Evolutionary conservation across 2,329 filamentous ascomycete genomes (phyloP).

Genomic region (Chalaropsis ovoidea): DNA sequence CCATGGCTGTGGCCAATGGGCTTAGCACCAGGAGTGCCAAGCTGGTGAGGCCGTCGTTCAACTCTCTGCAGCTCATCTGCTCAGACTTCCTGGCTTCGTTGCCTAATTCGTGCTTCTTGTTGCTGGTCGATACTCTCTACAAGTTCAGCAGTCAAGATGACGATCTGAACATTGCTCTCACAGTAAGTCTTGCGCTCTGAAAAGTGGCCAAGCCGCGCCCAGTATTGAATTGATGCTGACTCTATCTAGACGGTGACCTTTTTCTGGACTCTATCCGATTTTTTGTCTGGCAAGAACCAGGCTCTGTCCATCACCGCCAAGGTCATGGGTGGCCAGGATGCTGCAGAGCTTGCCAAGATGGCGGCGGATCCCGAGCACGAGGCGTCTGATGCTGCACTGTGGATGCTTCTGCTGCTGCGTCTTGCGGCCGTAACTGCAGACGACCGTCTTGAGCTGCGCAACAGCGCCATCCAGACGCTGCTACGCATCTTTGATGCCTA

Average conservation of each 20-base stretch:
- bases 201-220: too few relatives aligned
- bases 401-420: conserved; percentile 65
- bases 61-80: conserved; percentile 80
- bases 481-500: conserved; percentile 88
- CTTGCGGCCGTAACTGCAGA: conserved; percentile 63
- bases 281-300: conserved; percentile 54
- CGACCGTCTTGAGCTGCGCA: conserved; percentile 63
- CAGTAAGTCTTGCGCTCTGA: conserved; percentile 43
- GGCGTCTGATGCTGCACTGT: conserved; percentile 60
- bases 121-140: conserved; percentile 76
- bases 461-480: conserved; percentile 82
- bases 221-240: conserved; percentile 23
- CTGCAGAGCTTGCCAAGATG: conserved; percentile 44
- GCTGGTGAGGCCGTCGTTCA: conserved; percentile 77
- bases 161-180: conserved; percentile 90
- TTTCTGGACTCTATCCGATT: conserved; percentile 92
- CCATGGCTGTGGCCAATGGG: conserved; percentile 30
- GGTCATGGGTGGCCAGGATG: conserved; percentile 44
- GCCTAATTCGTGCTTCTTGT: conserved; percentile 60
- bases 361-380: conserved; percentile 50
- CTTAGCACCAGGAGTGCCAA: conserved; percentile 54
- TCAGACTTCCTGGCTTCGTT: conserved; percentile 79
- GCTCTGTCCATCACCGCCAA: conserved; percentile 49
- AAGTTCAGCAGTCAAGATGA: conserved; percentile 82
- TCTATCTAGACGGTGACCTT: conserved; percentile 67